Evolutionary conservation across 1,284 basidiomycete species (phyloP).

Genomic region (Caloboletus inedulis): DNA sequence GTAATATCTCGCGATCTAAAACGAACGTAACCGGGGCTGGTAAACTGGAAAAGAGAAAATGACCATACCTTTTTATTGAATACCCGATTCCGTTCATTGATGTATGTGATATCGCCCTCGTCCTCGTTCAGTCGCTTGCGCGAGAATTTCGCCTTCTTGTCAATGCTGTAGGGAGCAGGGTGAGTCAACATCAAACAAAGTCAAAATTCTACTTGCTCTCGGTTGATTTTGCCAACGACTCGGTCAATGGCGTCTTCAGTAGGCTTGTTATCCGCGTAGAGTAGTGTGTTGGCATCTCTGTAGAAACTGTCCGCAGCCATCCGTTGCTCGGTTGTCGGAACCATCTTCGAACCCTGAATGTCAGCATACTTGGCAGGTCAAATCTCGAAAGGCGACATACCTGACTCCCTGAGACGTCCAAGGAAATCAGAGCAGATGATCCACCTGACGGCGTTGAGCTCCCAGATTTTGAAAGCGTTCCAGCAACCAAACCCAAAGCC

Average conservation of each 20-base stretch:
- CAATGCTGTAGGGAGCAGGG: constrained; percentile 51
- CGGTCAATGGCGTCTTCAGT: constrained; percentile 93
- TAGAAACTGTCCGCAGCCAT: constrained; percentile 80
- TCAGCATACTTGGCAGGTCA: constrained; percentile 5
- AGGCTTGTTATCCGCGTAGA: constrained; percentile 94
- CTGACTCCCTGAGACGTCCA: constrained; percentile 48
- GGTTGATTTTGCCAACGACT: constrained; percentile 88
- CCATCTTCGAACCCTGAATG: constrained; percentile 36
- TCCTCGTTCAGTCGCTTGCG: constrained; percentile 87
- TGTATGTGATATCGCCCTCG: constrained; percentile 96
- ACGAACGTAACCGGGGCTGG: background rate
- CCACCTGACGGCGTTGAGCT: constrained; percentile 33
- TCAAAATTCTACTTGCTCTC: constrained; percentile 68
- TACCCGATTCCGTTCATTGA: constrained; percentile 97
- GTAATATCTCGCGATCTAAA: constrained; percentile 88
- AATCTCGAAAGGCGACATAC: constrained; percentile 30
- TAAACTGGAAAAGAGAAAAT: background rate
- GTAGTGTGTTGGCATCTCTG: constrained; percentile 83
- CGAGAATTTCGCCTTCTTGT: constrained; percentile 85
- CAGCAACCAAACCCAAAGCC: constrained; percentile 70
- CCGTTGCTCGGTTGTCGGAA: constrained; percentile 55
- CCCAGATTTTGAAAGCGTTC: constrained; percentile 46
- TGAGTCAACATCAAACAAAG: background rate
- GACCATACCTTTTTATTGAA: constrained; percentile 94
- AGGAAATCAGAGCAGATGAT: constrained; percentile 43